Conservation (phyloP, 208 protist genomes). For the Leishmania tarentolae region DNA sequence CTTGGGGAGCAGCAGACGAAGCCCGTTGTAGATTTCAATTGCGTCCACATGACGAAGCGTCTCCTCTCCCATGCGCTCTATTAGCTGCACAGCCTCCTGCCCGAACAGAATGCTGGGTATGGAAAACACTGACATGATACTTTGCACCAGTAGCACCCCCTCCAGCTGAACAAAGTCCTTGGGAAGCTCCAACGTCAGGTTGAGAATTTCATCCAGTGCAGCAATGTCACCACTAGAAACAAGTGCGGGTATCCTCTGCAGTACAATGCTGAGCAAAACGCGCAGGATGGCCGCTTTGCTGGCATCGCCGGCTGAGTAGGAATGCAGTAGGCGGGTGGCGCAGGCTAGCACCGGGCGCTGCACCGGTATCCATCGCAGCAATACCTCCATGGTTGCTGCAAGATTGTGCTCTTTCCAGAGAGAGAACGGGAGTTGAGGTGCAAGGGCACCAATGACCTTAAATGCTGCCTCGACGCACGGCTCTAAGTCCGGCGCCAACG, state of each 20-base stretch:
- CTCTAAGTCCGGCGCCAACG: conserved; percentile 31
- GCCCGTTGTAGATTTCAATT: conserved; percentile 35
- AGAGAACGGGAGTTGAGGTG: conserved; percentile 33
- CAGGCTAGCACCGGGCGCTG: conserved; percentile 42
- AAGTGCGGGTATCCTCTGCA: conserved; percentile 21
- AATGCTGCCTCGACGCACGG: conserved; percentile 41
- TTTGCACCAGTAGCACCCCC: conserved; percentile 26
- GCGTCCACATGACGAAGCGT: conserved; percentile 36
- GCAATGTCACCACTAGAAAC: conserved; percentile 34
- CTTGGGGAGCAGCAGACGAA: conserved; percentile 57
- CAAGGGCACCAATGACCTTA: conserved; percentile 35
- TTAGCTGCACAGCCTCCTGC: conserved; percentile 37
- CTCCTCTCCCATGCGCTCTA: conserved; percentile 45
- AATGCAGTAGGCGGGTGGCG: conserved; percentile 41
- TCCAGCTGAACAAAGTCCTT: conserved; percentile 44
- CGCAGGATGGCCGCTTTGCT: conserved; percentile 28
- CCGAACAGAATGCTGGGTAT: conserved; percentile 80
- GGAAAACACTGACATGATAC: conserved; percentile 41
- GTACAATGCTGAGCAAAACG: conserved; percentile 34
- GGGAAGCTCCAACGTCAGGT: conserved; percentile 47
- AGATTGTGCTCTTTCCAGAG: conserved; percentile 59
- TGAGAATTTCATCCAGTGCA: conserved; percentile 47
- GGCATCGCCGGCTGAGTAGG: conserved; percentile 23
- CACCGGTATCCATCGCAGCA: conserved; percentile 61
- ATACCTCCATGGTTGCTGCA: conserved; percentile 47